These are phyloP conservation scores for Hyphochytrium catenoides DNA, from an alignment of 352 stramenopile genomes.

Conservation along the genomic window DNA sequence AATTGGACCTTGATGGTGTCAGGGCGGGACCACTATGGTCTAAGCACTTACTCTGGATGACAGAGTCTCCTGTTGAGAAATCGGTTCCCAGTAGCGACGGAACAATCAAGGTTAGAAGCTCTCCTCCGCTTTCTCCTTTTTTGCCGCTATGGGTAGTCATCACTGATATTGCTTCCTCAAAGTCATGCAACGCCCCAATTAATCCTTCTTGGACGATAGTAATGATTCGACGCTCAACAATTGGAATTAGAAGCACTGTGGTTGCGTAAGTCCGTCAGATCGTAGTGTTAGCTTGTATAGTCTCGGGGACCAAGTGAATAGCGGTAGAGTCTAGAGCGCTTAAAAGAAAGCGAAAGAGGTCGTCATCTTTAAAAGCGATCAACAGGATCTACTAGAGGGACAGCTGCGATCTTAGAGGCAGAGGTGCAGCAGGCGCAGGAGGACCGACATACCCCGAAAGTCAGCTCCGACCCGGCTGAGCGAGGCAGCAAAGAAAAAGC, in stretches of 20 bases:
- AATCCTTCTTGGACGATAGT: too few relatives aligned
- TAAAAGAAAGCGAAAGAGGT: slow-evolving; percentile 36
- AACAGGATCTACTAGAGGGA: slow-evolving; percentile 24
- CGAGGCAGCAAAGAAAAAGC: slow-evolving; percentile 52
- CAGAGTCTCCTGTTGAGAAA: slow-evolving; percentile 2
- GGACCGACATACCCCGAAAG: slow-evolving; percentile 19
- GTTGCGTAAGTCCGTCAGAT: slow-evolving; percentile 6
- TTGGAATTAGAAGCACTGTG: slow-evolving; percentile 2
- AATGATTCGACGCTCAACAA: too few relatives aligned
- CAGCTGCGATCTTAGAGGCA: too few relatives aligned
- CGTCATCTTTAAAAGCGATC: slow-evolving; percentile 52
- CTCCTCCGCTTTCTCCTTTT: too few relatives aligned
- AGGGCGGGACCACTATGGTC: background rate
- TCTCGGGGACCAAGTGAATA: slow-evolving; percentile 31
- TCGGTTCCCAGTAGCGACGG: slow-evolving; percentile 21
- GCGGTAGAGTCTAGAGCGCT: slow-evolving; percentile 24
- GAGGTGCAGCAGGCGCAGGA: background rate
- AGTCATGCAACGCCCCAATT: too few relatives aligned
- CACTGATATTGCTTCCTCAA: too few relatives aligned
- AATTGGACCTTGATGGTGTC: too few relatives aligned
- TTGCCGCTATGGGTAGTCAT: too few relatives aligned
- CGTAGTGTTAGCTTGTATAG: slow-evolving; percentile 16
- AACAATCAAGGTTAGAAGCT: slow-evolving; percentile 27
- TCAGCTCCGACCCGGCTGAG: slow-evolving; percentile 47
- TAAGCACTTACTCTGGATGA: slow-evolving; percentile 3